Base-by-base conservation (phyloP, 1,284 basidiomycete genomes). In the Afroboletus lepidellus region DNA sequence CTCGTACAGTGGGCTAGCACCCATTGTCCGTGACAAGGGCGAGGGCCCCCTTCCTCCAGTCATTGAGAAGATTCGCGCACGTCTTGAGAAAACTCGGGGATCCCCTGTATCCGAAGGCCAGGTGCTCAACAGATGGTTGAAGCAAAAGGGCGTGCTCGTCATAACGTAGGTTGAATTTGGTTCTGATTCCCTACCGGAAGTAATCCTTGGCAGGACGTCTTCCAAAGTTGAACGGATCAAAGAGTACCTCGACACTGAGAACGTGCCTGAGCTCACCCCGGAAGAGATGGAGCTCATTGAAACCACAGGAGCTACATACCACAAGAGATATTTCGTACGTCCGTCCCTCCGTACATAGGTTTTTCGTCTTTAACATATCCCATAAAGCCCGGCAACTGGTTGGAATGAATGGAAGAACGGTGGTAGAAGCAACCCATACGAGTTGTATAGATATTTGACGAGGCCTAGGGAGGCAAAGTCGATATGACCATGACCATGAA, bases 261-360 rank as follows among this genome's bases (percentile, higher is more conserved):
- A 74, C 41, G 60, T 87, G 4, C 80, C 82, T 2, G 79, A 82
- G 41, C 71, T 93, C 54, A 81, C 77, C 1, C 54, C 68, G 4
- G 80, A 80, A 43, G 88, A 93, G 63, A 75, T 88, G 2, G 56
- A 73, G 15, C 76, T 77, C 29, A 84, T 93, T 43, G 83, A 86
- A 30, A 72, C 75, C 20, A 75, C 76, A 5, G 89, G 87, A 1
- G 73, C 75, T n/a, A 77, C 81, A 64, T 57, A 80, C 18, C 81
- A 90, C 66, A 83, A 80, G 55, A 57, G 69, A 59, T 64, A 42
- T 51, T 68, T 57, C 11, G 66, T 69, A 46, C 6, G 67, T 58
- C 24, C 29, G 42, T 46, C 25, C 8, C 2, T 21, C 5, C 39
- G 8, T 20, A 2, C 9, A 33, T 8, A n/a, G 5, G 2, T 4